Percentiles rank a stretch among this genome's conserved stretches.
These are phyloP conservation scores for Tephrocybe rancida DNA, from an alignment of 768 basidiomycete genomes.

Conservation along the genomic window DNA sequence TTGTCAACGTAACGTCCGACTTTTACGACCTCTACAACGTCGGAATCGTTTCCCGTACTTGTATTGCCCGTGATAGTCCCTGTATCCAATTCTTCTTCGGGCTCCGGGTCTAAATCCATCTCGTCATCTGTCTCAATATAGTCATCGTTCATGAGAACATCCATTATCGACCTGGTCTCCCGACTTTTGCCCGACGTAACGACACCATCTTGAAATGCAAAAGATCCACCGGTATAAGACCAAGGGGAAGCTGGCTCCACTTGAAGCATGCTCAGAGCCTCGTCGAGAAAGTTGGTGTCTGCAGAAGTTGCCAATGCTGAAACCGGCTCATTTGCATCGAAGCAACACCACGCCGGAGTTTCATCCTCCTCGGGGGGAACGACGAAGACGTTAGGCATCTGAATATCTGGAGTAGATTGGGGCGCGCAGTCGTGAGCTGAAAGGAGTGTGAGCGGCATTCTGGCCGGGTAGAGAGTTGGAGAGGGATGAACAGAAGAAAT, in stretches of 20 bases:
- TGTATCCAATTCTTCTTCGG: slow-evolving; percentile 21
- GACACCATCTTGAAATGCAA: slow-evolving; percentile 9
- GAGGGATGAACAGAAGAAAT: background rate
- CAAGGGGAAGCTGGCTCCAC: slow-evolving; percentile 21
- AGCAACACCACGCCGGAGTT: slow-evolving; percentile 56
- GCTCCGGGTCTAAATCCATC: slow-evolving; percentile 25
- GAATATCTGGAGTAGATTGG: slow-evolving; percentile 8
- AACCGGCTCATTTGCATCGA: slow-evolving; percentile 45
- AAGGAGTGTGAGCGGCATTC: slow-evolving; percentile 17
- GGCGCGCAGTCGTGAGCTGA: slow-evolving; percentile 9
- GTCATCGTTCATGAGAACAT: slow-evolving; percentile 29
- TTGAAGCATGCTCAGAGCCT: slow-evolving; percentile 24
- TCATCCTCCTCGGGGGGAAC: slow-evolving; percentile 62
- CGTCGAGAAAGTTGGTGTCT: slow-evolving; percentile 35
- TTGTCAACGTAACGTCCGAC: slow-evolving; percentile 40
- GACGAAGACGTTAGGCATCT: slow-evolving; percentile 56
- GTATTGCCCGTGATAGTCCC: background rate
- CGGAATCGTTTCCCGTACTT: slow-evolving; percentile 45
- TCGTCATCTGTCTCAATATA: slow-evolving; percentile 26
- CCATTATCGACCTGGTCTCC: slow-evolving; percentile 31
- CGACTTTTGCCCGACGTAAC: slow-evolving; percentile 26
- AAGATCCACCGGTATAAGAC: slow-evolving; percentile 17
- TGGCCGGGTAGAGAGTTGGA: background rate
- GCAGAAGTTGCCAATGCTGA: slow-evolving; percentile 17
- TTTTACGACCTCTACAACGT: slow-evolving; percentile 64